Evolutionary conservation across 331 rosid genomes (phyloP).

Genomic region (Malus hybrid): DNA sequence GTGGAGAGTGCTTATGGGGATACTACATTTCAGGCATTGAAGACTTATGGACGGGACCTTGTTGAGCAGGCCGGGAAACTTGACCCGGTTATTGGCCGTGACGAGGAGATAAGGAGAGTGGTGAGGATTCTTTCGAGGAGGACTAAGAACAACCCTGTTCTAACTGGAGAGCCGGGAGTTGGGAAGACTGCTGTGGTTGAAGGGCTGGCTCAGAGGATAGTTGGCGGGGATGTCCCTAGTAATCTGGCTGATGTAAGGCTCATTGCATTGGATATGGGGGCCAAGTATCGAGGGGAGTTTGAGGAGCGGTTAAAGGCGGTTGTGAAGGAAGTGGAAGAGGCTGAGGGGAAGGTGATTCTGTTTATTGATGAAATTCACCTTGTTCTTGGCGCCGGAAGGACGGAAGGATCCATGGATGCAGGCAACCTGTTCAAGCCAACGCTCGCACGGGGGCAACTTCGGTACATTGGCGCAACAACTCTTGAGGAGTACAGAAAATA

Average conservation of each 20-base stretch:
- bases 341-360: slow-evolving; percentile 74
- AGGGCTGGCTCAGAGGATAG: slow-evolving; percentile 82
- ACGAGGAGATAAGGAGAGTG: slow-evolving; percentile 76
- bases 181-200: slow-evolving; percentile 94
- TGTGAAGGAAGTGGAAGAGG: slow-evolving; percentile 83
- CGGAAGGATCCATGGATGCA: slow-evolving; percentile 95
- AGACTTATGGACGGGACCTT: slow-evolving; percentile 77
- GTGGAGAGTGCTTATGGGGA: slow-evolving; percentile 90
- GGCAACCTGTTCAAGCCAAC: slow-evolving; percentile 81
- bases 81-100: slow-evolving; percentile 83
- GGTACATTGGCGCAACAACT: slow-evolving; percentile 88
- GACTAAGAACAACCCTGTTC: slow-evolving; percentile 82
- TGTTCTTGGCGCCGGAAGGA: slow-evolving; percentile 85
- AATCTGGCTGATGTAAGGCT: slow-evolving; percentile 84
- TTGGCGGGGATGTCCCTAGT: slow-evolving; percentile 75
- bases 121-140: slow-evolving; percentile 68
- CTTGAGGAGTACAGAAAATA: slow-evolving; percentile 81
- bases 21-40: slow-evolving; percentile 62
- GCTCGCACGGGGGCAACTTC: slow-evolving; percentile 91
- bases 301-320: slow-evolving; percentile 82
- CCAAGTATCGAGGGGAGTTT: slow-evolving; percentile 77
- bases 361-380: slow-evolving; percentile 87
- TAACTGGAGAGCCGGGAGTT: slow-evolving; percentile 92
- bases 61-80: slow-evolving; percentile 85
- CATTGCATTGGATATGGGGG: slow-evolving; percentile 90